Evolutionary conservation across 2,329 filamentous ascomycete species (phyloP), one percentile per base, ranked within the genome.

Genomic region (Ascochyta koolunga): DNA sequence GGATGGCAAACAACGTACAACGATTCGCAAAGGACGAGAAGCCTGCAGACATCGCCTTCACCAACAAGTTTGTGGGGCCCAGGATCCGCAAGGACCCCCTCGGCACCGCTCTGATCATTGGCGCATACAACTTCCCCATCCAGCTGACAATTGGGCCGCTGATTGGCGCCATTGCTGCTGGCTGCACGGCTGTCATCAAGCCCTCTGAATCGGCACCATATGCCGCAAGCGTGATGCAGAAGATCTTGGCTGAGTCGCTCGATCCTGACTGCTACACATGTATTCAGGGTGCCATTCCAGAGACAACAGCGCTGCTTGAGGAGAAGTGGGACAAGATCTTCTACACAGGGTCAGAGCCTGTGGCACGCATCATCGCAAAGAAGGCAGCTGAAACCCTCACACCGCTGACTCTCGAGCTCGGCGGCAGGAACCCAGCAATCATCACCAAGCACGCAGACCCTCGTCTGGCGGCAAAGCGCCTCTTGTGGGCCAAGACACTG

Each of bases 261-360:
- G 95, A 98, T 72, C 84, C 86, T 1, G 84, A 86, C 15, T 88
- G 87, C 64, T 97, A 91, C 76, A 79, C 81, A 31, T 84, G 91
- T 54, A 81, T 97, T 62, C 95, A 97, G 72, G 95, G 95, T 56
- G 87, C 80, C 24, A 78, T 96, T 18, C 82, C 88, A 11, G 91
- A 96, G 80, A 92, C 89, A 4, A 91, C 89, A 39, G 87, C 86
- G 11, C 79, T 98, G 38, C 83, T 99, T 29, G 86, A 93, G 53
- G 86, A 92, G 79, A 93, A 93, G 75, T 99, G 93, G 89, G 93
- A 96, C 79, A 98, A 97, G 83, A 96, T 99, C 69, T 93, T 95
- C 80, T 99, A 96, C 79, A 99, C 95, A 1, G 95, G 95, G 49
- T 88, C 86, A 67, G 83, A 83, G 46, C 79, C 73, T 24, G 91